A percentile compares a stretch with the other conserved stretches of the same genome.
Conservation (phyloP, 2,329 filamentous ascomycete species). For the Colletotrichum agaves region DNA sequence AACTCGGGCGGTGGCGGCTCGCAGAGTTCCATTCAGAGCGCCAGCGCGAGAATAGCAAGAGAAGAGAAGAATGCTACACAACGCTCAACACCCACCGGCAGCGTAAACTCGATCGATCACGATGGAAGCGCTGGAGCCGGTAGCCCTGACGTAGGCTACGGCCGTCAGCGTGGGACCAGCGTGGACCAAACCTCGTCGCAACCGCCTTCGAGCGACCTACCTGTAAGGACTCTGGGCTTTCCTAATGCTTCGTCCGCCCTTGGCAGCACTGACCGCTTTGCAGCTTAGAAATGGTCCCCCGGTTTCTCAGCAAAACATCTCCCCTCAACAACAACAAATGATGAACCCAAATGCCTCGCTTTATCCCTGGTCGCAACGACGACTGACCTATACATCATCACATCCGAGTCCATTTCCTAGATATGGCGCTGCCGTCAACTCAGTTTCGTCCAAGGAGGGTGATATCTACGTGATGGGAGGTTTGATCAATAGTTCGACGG, state of each 20-base stretch:
- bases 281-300: slow-evolving; percentile 67
- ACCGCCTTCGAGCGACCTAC: slow-evolving; percentile 48
- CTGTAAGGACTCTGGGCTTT: slow-evolving; percentile 52
- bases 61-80: slow-evolving; percentile 66
- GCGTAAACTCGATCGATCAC: slow-evolving; percentile 77
- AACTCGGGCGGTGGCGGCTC: slow-evolving; percentile 50
- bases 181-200: slow-evolving; percentile 57
- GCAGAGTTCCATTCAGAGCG: slow-evolving; percentile 60
- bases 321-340: slow-evolving; percentile 33
- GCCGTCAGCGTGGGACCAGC: slow-evolving; percentile 64
- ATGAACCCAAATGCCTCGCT: slow-evolving; percentile 77
- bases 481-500: slow-evolving; percentile 91
- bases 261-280: slow-evolving; percentile 7
- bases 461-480: slow-evolving; percentile 98
- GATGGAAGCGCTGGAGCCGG: slow-evolving; percentile 65
- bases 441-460: slow-evolving; percentile 92
- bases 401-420: slow-evolving; percentile 91
- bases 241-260: slow-evolving; percentile 47
- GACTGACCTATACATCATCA: slow-evolving; percentile 84
- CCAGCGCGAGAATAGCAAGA: slow-evolving; percentile 47
- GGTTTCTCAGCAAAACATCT: slow-evolving; percentile 41
- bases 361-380: slow-evolving; percentile 95
- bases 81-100: slow-evolving; percentile 80
- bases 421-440: slow-evolving; percentile 96
- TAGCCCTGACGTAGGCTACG: slow-evolving; percentile 73